Conservation (phyloP, 306 rosid species). For the Lotus japonicus region DNA sequence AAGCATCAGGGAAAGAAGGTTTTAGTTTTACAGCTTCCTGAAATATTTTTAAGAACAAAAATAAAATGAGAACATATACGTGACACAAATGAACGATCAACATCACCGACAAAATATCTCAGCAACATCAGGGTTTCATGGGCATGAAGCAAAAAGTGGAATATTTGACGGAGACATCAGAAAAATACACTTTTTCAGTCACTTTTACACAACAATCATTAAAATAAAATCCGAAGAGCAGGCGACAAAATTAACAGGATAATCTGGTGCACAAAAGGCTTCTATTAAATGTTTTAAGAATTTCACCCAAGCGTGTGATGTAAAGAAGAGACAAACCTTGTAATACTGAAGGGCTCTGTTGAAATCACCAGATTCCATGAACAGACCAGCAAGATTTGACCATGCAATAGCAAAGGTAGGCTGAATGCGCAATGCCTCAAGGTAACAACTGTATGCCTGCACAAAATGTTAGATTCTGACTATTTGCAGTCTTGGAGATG, state of each 20-base stretch:
- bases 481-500: conserved; percentile 80
- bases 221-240: not conserved
- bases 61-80: conserved; percentile 5
- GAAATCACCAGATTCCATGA: conserved; percentile 97
- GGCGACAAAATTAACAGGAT: not conserved
- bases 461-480: conserved; percentile 94
- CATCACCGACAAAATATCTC: conserved; percentile 1
- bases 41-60: not conserved
- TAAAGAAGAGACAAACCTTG: conserved; percentile 42
- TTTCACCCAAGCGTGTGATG: not conserved
- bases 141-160: not conserved
- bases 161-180: not conserved
- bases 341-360: conserved; percentile 95
- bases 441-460: conserved; percentile 99
- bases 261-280: not conserved
- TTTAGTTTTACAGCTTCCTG: conserved; percentile 98
- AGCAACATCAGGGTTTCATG: not conserved
- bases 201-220: not conserved
- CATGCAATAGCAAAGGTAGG: conserved; percentile 97
- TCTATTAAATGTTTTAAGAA: not conserved
- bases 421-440: conserved; percentile 93
- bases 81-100: not conserved
- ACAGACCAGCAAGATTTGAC: conserved; percentile 99
- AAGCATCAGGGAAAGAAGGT: conserved; percentile 99
- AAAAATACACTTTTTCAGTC: not conserved